Conservation (phyloP, 1,284 basidiomycete species). For the Apiotrichum montevideense region DNA sequence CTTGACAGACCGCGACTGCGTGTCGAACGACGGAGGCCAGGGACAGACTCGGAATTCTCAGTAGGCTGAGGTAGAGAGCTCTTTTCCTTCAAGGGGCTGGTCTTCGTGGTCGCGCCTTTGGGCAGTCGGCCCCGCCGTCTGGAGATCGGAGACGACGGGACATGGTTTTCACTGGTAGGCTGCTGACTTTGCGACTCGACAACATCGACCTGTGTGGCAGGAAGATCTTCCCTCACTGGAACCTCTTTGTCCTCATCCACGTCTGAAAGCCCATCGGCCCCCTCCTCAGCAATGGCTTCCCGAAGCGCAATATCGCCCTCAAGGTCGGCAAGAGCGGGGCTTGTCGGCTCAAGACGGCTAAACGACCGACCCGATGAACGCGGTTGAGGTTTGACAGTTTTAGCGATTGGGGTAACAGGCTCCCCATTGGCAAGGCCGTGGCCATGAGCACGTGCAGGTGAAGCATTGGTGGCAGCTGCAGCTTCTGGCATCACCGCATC, state of each 20-base stretch:
- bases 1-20: not conserved
- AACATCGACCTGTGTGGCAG: slow-evolving; percentile 3
- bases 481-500: not conserved
- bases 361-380: not conserved
- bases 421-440: not conserved
- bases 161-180: too few species aligned
- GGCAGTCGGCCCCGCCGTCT: too few species aligned
- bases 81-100: too few species aligned
- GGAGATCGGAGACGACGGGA: too few species aligned
- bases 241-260: not conserved
- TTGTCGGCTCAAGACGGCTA: not conserved
- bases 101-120: too few species aligned
- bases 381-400: not conserved
- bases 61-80: too few species aligned
- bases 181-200: not conserved
- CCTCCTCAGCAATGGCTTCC: slow-evolving; percentile 16
- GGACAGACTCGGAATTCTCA: not conserved
- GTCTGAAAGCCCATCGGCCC: not conserved
- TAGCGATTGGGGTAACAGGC: not conserved
- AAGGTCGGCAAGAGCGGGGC: slow-evolving; percentile 3
- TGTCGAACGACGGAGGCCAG: too few species aligned
- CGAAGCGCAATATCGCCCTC: slow-evolving; percentile 14
- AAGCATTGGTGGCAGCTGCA: too few species aligned
- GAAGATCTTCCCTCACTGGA: not conserved
- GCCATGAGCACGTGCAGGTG: not conserved